Evolutionary conservation across 2,329 filamentous ascomycete species (phyloP), one percentile per base, ranked within the genome.

Genomic region (Paecilomyces fulvus): DNA sequence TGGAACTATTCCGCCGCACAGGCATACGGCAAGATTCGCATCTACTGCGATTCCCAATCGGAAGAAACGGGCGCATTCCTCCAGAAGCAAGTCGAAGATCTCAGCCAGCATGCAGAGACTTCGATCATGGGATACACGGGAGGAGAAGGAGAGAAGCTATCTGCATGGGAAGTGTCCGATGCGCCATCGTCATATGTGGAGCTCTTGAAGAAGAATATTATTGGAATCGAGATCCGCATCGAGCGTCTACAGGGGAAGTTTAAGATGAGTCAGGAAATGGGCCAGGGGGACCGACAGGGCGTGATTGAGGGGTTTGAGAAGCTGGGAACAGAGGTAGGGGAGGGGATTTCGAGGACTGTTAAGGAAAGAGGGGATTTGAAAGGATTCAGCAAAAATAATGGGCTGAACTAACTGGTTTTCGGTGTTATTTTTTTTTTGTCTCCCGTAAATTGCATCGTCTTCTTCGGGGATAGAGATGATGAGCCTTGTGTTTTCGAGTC

Each of bases 1-100:
- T 88, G 85, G 86, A 84, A 89, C 67, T 89, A 88, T 62, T 75
- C 82, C 0, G 83, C 85, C 0, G 84, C 79, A 0, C 83, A 88
- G 68, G 82, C 76, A 0, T 87, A 87, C 61, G 85, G 85, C 1
- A 76, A 68, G 1, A 80, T 81, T 1, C 80, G 59, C 0, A 69
- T 87, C 3, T 82, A 78, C 60, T 79, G 72, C 56, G 80, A 87
- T 56, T 63, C 77, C 5, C 75, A 75, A 50, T 66, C 75, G 0
- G 63, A 70, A 0, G 74, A 77, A 21, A 81, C 82, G 0, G 64
- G 66, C 0, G 58, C 59, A 0, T 87, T 81, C 55, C 67, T 88
- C 9, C 58, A 68, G 0, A 71, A 65, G 50, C 83, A 86, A 63
- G 70, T 86, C 2, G 60, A 71, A 1, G 83, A 83, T 56, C 68